Conservation (phyloP, 768 basidiomycete genomes). For the Termitomyces sp. region DNA sequence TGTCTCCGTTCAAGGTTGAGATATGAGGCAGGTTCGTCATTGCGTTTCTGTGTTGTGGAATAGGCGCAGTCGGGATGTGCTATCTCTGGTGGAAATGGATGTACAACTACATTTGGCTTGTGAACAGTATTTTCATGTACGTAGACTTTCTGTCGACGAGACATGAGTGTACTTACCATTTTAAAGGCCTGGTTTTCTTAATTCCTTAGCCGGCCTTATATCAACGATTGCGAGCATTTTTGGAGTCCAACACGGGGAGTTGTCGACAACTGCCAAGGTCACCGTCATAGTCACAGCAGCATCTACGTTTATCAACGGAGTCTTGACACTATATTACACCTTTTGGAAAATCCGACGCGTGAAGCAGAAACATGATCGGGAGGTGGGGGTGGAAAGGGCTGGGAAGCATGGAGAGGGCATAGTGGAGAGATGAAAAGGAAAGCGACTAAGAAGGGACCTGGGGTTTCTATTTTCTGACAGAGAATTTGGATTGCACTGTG, state of each 20-base stretch:
- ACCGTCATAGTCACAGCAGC: conserved; percentile 45
- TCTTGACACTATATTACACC: conserved; percentile 36
- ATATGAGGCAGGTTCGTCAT: conserved; percentile 40
- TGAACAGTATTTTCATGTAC: conserved; percentile 55
- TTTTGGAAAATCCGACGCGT: conserved; percentile 41
- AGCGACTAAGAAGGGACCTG: not conserved
- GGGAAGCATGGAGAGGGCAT: conserved; percentile 44
- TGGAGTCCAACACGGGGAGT: conserved; percentile 42
- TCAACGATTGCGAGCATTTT: conserved; percentile 51
- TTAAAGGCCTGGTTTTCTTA: conserved; percentile 52
- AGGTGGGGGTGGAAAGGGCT: conserved; percentile 37
- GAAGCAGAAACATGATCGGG: conserved; percentile 36
- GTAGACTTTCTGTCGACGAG: conserved; percentile 11
- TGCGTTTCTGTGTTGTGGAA: conserved; percentile 51
- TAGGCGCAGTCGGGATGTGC: conserved; percentile 51
- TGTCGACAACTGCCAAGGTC: conserved; percentile 37
- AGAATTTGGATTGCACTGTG: not conserved
- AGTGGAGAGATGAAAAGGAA: conserved; percentile 20
- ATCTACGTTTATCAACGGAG: conserved; percentile 36
- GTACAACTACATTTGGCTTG: conserved; percentile 54
- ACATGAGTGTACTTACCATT: not conserved
- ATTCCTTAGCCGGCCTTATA: conserved; percentile 52
- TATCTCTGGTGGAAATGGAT: conserved; percentile 61
- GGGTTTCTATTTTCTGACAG: not conserved
- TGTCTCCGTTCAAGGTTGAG: not conserved